Base-by-base conservation (phyloP, 2,329 filamentous ascomycete species). In the Elsinoe fawcettii region DNA sequence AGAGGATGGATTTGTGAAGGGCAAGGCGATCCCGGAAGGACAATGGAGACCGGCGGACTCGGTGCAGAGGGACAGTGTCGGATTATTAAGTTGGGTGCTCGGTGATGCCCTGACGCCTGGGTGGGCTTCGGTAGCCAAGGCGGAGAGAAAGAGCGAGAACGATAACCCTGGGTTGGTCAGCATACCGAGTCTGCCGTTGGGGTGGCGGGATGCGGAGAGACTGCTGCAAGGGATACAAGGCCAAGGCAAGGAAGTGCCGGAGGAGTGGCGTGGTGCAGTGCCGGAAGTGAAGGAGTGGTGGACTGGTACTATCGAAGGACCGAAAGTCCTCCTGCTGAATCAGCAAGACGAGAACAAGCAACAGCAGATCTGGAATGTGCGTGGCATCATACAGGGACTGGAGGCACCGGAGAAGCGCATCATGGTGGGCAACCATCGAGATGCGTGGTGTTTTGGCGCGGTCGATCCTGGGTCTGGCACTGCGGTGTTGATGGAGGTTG, bases 51-150 rank as follows among this genome's bases (percentile, higher is more conserved):
- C 91, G 0, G 79, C 80, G 1, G 89, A 93, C 66, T 87, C 85
- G 46, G 87, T 96, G 2, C 89, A 93, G 69, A 80, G 92, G 66
- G 91, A 87, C 3, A 81, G 83, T 3, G 93, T 96, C 23, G 86
- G 86, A 60, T 73, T 95, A 64, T 87, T 82, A 74, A 91, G 84
- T 66, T 90, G 85, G 83, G 82, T 96, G 14, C 73, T 95, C 0
- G 93, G 93, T 36, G 93, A 99, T 71, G 86, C 91, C n/a, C 78
- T 97, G 44, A 95, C 90, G 0, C 93, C 93, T 2, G 91, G 91
- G 3, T 91, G 84, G 78, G 85, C 88, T 59, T 90, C 86, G 70
- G 84, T 80, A 46, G 77, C 82, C 63, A 80, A 81, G 5, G 74
- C 81, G 41, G 80, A 84, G 43, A 81, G 89, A 51, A 77, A 93